Base-by-base conservation (phyloP, 2,329 filamentous ascomycete species). In the Pyrenophora tritici-repentis region DNA sequence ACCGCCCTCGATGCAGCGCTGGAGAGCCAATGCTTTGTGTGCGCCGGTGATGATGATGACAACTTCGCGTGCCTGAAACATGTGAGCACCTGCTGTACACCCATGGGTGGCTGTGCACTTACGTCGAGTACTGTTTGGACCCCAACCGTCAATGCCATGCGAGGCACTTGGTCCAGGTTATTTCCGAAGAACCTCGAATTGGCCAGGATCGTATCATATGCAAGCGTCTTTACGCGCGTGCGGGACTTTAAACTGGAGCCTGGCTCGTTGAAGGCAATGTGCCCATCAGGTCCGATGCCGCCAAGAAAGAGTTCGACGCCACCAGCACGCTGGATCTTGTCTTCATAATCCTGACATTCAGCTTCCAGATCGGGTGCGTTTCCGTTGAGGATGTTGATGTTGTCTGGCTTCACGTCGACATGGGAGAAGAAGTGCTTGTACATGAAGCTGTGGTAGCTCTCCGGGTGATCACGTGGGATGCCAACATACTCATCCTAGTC, bases 391-490 rank as follows among this genome's bases (percentile, higher is more conserved):
- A 94, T 91, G 76, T 95, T 86, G 70, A 94, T 90, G 71, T 93
- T 92, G 67, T 83, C 82, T 4, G 90, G 90, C 59, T 86, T 83
- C 62, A 94, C 87, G 68, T 95, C 89, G 63, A 94, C 86, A 59
- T 86, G 90, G 36, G 88, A 90, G 80, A 95, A 95, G 80, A 95
- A 91, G 76, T 94, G 83, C 75, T 89, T 90, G 83, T 91, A 95
- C 90, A 95, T 94, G 79, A 94, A 95, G 59, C 86, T 89, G 78
- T 95, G 90, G 76, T 95, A 95, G 66, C 87, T 91, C 73, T 94
- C 86, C 10, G 89, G 86, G 71, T 95, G 89, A 64, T 92, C 89
- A 66, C 89, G 85, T 29, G 90, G 87, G 56, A 95, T 83, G 50
- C 88, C 89, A 60, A 94, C 89, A 67, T 95, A 95, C 76, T 95